Conservation (phyloP, 768 basidiomycete genomes). For the Boletus vermiculosoides region DNA sequence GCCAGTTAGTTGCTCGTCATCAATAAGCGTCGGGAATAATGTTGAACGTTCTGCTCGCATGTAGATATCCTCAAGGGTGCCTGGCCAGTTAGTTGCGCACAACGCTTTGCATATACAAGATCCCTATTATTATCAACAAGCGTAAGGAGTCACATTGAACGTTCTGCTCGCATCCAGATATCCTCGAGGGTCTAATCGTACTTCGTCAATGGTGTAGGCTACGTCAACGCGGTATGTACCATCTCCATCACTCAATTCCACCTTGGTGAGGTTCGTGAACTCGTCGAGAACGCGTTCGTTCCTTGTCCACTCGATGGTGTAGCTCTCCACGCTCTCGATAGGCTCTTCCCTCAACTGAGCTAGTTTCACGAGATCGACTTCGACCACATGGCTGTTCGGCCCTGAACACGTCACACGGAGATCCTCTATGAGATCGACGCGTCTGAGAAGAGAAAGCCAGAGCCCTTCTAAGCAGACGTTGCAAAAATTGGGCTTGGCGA, state of each 20-base stretch:
- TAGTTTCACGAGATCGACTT: constrained; percentile 57
- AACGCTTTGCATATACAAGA: background rate
- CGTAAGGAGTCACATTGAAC: constrained; percentile 7
- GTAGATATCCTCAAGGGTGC: constrained; percentile 37
- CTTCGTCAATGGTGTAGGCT: constrained; percentile 54
- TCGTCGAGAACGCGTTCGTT: constrained; percentile 43
- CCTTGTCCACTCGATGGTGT: constrained; percentile 55
- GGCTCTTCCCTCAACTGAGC: constrained; percentile 49
- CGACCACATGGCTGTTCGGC: constrained; percentile 36
- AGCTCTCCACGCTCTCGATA: constrained; percentile 42
- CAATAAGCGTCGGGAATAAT: constrained; percentile 1
- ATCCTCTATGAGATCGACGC: constrained; percentile 61
- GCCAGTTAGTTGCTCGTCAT: too few relatives aligned
- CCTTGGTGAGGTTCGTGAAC: constrained; percentile 50
- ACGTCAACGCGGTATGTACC: constrained; percentile 50
- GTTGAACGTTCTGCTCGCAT: constrained; percentile 21
- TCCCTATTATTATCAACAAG: background rate
- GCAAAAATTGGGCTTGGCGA: constrained; percentile 71
- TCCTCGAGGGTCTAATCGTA: constrained; percentile 46
- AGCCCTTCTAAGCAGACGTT: constrained; percentile 70
- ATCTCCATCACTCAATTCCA: constrained; percentile 39
- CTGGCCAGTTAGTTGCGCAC: too few relatives aligned
- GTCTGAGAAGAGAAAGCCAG: constrained; percentile 62
- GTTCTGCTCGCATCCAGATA: constrained; percentile 28
- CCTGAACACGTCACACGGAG: constrained; percentile 41